These are phyloP conservation scores for Nitzschia sp. DNA, from an alignment of 108 stramenopile species.

Conservation along the genomic window DNA sequence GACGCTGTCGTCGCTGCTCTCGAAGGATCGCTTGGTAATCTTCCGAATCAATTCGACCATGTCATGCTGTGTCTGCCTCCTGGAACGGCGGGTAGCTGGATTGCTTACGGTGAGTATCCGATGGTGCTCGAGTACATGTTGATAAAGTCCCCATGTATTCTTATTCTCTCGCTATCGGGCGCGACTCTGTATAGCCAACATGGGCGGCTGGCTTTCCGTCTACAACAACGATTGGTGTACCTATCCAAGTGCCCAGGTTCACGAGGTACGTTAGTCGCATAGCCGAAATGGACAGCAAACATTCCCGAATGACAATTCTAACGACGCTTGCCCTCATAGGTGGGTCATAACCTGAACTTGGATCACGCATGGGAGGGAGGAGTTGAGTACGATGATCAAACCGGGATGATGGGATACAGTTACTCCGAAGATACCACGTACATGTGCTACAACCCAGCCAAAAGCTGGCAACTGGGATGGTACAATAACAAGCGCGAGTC, in stretches of 20 bases:
- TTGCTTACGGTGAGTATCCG: slow-evolving; percentile 18
- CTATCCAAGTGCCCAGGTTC: slow-evolving; percentile 49
- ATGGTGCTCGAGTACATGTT: background rate
- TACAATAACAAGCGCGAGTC: slow-evolving; percentile 26
- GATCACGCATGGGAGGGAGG: slow-evolving; percentile 37
- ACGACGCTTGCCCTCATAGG: too few relatives aligned
- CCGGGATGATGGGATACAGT: slow-evolving; percentile 33
- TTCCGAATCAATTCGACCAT: background rate
- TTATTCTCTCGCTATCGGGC: background rate
- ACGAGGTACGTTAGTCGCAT: slow-evolving; percentile 72
- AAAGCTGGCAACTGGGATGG: slow-evolving; percentile 67
- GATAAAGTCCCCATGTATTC: background rate
- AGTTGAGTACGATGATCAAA: slow-evolving; percentile 54
- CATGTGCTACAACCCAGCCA: slow-evolving; percentile 68
- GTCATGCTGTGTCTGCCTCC: slow-evolving; percentile 53
- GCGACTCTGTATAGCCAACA: slow-evolving; percentile 48
- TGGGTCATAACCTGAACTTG: background rate
- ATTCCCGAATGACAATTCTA: too few relatives aligned
- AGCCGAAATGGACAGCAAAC: too few relatives aligned
- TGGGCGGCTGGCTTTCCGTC: slow-evolving; percentile 40
- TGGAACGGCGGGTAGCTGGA: slow-evolving; percentile 31
- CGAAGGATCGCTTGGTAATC: background rate
- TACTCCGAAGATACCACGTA: slow-evolving; percentile 1
- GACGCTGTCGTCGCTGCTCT: background rate
- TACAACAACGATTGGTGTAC: slow-evolving; percentile 59